These are phyloP conservation scores for Aphanomyces cochlioides DNA, from an alignment of 352 stramenopile species.

Conservation along the genomic window DNA sequence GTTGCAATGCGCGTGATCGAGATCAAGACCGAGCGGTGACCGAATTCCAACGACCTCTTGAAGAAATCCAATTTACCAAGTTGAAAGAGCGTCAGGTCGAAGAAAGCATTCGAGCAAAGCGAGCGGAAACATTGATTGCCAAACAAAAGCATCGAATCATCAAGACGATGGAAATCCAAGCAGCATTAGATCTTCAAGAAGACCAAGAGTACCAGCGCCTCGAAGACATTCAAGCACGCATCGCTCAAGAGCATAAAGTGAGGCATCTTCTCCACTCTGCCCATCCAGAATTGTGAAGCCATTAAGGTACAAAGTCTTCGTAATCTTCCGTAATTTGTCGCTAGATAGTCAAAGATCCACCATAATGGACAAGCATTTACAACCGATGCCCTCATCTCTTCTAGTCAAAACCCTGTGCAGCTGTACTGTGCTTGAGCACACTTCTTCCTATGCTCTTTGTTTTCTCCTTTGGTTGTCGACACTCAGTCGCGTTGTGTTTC, in stretches of 20 bases:
- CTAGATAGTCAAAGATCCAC: too few species aligned
- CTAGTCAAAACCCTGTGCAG: too few species aligned
- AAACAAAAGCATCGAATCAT: constrained; percentile 2
- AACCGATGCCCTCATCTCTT: too few species aligned
- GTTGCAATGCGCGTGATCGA: constrained; percentile 1
- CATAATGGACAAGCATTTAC: too few species aligned
- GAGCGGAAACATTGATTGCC: background rate
- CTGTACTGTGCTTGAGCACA: too few species aligned
- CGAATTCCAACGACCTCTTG: background rate
- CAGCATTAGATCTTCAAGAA: constrained; percentile 10
- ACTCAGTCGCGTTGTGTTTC: too few species aligned
- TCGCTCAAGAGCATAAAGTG: constrained; percentile 3
- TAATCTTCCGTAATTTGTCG: too few species aligned
- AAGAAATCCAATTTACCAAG: constrained; percentile 5
- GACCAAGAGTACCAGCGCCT: constrained; percentile 6
- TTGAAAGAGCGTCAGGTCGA: background rate
- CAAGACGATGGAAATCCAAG: constrained; percentile 10
- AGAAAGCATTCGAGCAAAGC: constrained; percentile 2
- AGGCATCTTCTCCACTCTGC: constrained; percentile 1
- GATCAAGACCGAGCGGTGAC: background rate
- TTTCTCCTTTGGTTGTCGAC: too few species aligned
- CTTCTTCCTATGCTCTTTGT: too few species aligned
- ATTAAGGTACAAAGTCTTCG: too few species aligned
- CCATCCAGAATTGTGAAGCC: background rate
- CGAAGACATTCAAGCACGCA: constrained; percentile 12